phyloP scores from a whole-genome alignment of 768 basidiomycete genomes.

The Panus rudis region DNA sequence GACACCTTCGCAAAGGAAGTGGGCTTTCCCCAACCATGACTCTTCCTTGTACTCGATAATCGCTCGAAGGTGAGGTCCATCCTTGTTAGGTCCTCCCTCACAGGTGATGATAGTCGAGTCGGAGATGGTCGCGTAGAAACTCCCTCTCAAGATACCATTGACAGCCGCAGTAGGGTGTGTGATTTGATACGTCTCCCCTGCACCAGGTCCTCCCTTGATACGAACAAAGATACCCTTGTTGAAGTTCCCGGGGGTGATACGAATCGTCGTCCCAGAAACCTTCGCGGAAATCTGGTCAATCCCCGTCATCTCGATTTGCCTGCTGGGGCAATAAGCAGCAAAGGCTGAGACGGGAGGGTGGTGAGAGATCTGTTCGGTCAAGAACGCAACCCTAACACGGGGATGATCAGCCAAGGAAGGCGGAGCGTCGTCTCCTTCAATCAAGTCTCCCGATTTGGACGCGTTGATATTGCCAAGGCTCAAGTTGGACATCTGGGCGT shows the following conservation, averaged over 20 bases:
- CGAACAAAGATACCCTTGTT: constrained; percentile 88
- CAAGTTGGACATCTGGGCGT: constrained; percentile 55
- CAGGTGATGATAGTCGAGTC: constrained; percentile 82
- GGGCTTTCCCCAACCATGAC: constrained; percentile 89
- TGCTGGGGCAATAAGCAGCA: constrained; percentile 68
- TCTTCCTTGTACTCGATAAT: constrained; percentile 97
- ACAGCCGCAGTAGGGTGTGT: constrained; percentile 87
- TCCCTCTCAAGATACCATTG: constrained; percentile 87
- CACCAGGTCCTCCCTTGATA: constrained; percentile 65
- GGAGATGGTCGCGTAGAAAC: constrained; percentile 83
- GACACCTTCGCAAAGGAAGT: constrained; percentile 82
- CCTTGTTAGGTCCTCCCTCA: constrained; percentile 57
- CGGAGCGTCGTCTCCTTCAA: constrained; percentile 27
- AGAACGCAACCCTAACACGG: constrained; percentile 61
- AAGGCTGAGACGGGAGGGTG: constrained; percentile 93
- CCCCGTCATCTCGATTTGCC: constrained; percentile 65
- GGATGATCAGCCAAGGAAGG: constrained; percentile 21
- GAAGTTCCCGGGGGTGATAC: constrained; percentile 72
- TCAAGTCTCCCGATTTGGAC: constrained; percentile 22
- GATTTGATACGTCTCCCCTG: constrained; percentile 79
- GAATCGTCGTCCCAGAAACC: constrained; percentile 81
- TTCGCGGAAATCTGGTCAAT: constrained; percentile 93
- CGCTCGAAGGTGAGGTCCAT: constrained; percentile 59
- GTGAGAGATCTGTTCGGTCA: constrained; percentile 95
- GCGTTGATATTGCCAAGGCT: constrained; percentile 38